Base-by-base conservation (phyloP, 1,284 basidiomycete species). In the Sporisorium sorghi region DNA sequence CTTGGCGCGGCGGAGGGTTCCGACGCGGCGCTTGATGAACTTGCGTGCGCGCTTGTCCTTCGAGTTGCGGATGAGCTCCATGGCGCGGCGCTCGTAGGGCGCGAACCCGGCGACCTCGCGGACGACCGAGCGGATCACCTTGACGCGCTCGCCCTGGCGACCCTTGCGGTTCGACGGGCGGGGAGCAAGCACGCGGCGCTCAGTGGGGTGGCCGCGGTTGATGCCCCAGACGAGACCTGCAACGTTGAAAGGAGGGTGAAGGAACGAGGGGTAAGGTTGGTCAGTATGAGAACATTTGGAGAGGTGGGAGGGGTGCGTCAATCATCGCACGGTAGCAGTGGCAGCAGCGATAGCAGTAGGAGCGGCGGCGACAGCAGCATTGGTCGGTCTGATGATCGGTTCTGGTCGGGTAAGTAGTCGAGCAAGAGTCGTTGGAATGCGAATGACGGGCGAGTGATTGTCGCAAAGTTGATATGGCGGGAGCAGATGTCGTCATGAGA, bases 11-110 rank as follows among this genome's bases (percentile, higher is more conserved):
- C 82, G 76, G 55, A 84, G 73, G 21, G 83, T 84, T 24, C 83
- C 83, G 32, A 84, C 60, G 40, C 83, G 77, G 48, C 76, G 71
- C 83, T 84, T 84, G 71, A 84, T 78, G 71, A 84, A 83, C 76
- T 83, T 83, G 57, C 83, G 79, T 30, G 82, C 83, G 60, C 81
- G 80, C 81, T 84, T 84, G 78, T 84, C 92, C 89, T 98, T 98
- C 78, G 94, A 97, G 91, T 98, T 99, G 86, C 96, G 91, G 88
- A 99, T 88, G 89, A 99, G 87, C 88, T 99, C 97, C 93, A 99
- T 91, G 66, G 99, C 94, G 79, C 97, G 91, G 85, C 95, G 90
- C 90, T 99, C 97, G 87, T 99, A 99, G 49, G 97, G 93, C 49
- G 95, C 93, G 88, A 98, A 99, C 74, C 97, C 97, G 85, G 91